Percentiles rank a stretch among this genome's conserved stretches.
phyloP scores from a whole-genome alignment of 192 early-diverging fungal genomes.

The Gamsiella multidivaricata region DNA sequence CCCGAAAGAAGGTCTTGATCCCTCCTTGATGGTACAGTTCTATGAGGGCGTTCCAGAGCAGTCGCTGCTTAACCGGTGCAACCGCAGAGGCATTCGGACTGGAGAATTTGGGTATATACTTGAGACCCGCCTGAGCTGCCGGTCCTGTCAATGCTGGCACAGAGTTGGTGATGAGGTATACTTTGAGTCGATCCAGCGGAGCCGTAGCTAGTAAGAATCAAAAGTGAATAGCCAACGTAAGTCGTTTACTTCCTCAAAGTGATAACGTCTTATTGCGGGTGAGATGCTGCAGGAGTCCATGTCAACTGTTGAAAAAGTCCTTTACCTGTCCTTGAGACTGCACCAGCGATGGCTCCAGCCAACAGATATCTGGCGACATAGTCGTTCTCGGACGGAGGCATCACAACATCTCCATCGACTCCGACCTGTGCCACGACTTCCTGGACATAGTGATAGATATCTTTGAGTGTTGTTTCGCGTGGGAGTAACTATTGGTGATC shows the following conservation, averaged over 20 bases:
- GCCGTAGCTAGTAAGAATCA: constrained; percentile 64
- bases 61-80: constrained; percentile 42
- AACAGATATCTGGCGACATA: constrained; percentile 70
- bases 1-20: constrained; percentile 73
- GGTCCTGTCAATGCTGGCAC: constrained; percentile 26
- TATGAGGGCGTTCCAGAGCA: constrained; percentile 59
- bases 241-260: no score
- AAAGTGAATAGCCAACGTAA: no score
- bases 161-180: constrained; percentile 65
- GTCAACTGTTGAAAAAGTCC: background rate
- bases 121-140: constrained; percentile 27
- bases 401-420: constrained; percentile 74
- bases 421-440: constrained; percentile 68
- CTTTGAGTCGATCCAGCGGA: constrained; percentile 79
- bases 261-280: no score
- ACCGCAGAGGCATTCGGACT: constrained; percentile 28
- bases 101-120: constrained; percentile 54
- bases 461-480: constrained; percentile 66
- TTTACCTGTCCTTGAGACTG: constrained; percentile 70
- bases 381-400: constrained; percentile 66
- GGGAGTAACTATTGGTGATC: constrained; percentile 62
- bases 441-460: constrained; percentile 72
- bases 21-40: constrained; percentile 76
- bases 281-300: no score
- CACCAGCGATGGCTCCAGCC: constrained; percentile 79